Evolutionary conservation across 2,329 filamentous ascomycete species (phyloP).

Genomic region (Colletotrichum cordylinicola): DNA sequence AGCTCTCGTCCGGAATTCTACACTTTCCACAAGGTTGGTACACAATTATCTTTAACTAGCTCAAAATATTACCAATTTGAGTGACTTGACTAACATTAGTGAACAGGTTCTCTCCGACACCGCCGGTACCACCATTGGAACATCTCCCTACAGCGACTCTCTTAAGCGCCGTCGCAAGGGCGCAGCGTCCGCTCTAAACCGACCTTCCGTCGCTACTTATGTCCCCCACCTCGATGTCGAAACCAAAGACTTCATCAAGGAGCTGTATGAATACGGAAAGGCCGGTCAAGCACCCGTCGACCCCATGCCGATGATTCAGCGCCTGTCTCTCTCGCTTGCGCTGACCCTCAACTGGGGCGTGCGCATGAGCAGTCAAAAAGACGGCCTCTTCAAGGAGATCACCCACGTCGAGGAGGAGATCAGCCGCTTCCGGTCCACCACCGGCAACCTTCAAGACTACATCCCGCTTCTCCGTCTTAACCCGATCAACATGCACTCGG

Average conservation of each 20-base stretch:
- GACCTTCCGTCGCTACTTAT: conserved; percentile 68
- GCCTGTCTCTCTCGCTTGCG: conserved; percentile 65
- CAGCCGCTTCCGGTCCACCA: conserved; percentile 63
- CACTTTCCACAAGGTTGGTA: conserved; percentile 60
- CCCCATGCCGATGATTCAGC: conserved; percentile 72
- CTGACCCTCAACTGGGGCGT: conserved; percentile 72
- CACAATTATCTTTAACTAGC: fast-evolving
- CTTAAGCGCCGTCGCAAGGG: conserved; percentile 69
- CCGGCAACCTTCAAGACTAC: conserved; percentile 67
- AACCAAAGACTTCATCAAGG: conserved; percentile 66
- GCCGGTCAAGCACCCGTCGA: conserved; percentile 61
- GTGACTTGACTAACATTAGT: too few relatives aligned
- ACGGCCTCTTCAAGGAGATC: conserved; percentile 66
- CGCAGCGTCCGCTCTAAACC: conserved; percentile 69
- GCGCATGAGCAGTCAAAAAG: conserved; percentile 60
- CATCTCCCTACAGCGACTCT: conserved; percentile 69
- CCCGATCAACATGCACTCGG: conserved; percentile 64
- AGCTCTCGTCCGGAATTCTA: conserved; percentile 63
- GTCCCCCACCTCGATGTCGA: conserved; percentile 67
- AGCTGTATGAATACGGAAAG: conserved; percentile 63
- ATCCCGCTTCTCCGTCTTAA: conserved; percentile 65
- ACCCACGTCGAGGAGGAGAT: conserved; percentile 68
- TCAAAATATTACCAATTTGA: fast-evolving
- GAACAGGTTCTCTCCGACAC: conserved; percentile 66
- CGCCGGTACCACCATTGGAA: conserved; percentile 71